Evolutionary conservation across 495 filamentous ascomycete species (phyloP), one percentile per base, ranked within the genome.

Genomic region (Penicillium flavigenum): DNA sequence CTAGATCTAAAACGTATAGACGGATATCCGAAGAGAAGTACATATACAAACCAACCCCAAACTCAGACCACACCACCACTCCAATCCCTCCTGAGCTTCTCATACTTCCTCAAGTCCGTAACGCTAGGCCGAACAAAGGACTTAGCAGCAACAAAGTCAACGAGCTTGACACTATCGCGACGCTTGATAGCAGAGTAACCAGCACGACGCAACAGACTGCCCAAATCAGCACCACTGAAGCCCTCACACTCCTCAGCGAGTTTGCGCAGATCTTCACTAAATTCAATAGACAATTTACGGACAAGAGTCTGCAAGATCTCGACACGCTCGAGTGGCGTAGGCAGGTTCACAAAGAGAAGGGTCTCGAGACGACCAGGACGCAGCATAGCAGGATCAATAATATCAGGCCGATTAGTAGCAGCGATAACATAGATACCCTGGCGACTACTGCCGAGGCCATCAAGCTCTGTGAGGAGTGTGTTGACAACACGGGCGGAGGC

Each of bases 381-480:
- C 12, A 96, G 83, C 86, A 98, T 97, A 6, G 94, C 94, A 1
- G 89, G 86, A 67, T 98, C 94, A 64, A 98, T 97, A 67, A 96
- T 95, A 65, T 98, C 94, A 2, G 93, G 93, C 1, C 94, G 76
- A 66, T 98, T 98, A 4, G 95, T 97, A 1, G 94, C 94, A 14
- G 90, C 94, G 57, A 98, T 88, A 27, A 98, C 89, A 70, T 96
- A 97, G 63, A 98, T 93, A 3, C 95, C 93, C 42, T 82, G 78
- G 16, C 95, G 86, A 54, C 84, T 88, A 56, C 81, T 84, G 10
- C 77, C 77, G 14, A 96, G 79, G 24, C 94, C 94, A 65, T 98
- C 94, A 1, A 98, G 81, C 72, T 98, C 94, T 1, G 94, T 98
- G n/a, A 98, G 84, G 1, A 98, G 79, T 12, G 94, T 95, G 70